These are phyloP conservation scores for Syzygium aqueum DNA, from an alignment of 345 rosid genomes.

Conservation along the genomic window DNA sequence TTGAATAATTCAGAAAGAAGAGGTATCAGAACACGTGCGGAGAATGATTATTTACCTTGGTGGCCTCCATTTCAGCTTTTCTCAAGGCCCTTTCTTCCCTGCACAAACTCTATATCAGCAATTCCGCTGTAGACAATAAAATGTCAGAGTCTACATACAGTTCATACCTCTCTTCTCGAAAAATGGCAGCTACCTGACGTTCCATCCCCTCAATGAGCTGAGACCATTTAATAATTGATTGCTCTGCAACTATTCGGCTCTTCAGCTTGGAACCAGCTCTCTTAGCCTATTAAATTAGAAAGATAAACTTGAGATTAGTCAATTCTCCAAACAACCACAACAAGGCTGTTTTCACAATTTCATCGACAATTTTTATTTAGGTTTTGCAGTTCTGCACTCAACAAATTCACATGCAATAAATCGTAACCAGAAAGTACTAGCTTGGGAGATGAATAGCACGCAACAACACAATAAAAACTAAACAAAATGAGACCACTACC, in stretches of 20 bases:
- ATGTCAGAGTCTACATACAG: not conserved
- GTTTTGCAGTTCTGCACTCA: not conserved
- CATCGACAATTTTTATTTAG: not conserved
- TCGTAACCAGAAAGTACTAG: not conserved
- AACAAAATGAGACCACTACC: not conserved
- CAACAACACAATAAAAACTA: not conserved
- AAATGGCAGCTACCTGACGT: conserved; percentile 58
- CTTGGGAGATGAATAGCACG: not conserved
- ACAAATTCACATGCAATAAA: not conserved
- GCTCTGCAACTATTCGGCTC: conserved; percentile 78
- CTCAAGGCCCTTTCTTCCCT: conserved; percentile 86
- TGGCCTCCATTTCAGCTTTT: conserved; percentile 94
- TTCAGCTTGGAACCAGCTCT: conserved; percentile 85
- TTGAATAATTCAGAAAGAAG: not conserved
- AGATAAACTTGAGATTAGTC: not conserved
- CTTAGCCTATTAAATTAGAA: conserved; percentile 50
- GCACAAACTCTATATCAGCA: conserved; percentile 13
- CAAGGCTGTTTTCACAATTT: not conserved
- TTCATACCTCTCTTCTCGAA: conserved; percentile 78
- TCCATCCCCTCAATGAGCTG: conserved; percentile 82
- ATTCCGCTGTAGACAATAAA: conserved; percentile 7
- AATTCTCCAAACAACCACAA: not conserved
- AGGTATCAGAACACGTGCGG: not conserved
- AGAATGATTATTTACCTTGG: conserved; percentile 48
- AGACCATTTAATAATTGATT: conserved; percentile 83